A percentile compares a stretch with the other conserved stretches of the same genome.
Conservation (phyloP, 2,329 filamentous ascomycete genomes). For the Stromatinia cepivora region DNA sequence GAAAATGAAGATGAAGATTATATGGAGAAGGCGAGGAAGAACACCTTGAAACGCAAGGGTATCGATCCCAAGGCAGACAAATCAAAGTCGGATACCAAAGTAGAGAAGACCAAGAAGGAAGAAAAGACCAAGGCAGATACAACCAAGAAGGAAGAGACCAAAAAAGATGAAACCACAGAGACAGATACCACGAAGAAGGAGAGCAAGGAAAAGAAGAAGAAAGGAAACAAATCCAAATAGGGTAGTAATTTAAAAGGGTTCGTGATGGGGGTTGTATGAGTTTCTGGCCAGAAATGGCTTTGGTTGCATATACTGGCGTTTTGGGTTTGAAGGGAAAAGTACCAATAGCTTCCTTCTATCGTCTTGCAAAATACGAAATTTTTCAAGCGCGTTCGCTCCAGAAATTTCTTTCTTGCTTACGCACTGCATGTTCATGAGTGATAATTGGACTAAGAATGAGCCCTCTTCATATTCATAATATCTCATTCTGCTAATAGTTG, state of each 20-base stretch:
- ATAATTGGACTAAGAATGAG: not conserved
- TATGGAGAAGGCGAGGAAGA: slow-evolving; percentile 72
- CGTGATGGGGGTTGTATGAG: not conserved
- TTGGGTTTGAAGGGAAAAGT: slow-evolving; percentile 7
- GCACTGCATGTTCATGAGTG: not conserved
- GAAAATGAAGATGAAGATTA: slow-evolving; percentile 71
- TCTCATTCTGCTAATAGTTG: not conserved
- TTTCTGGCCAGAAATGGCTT: not conserved
- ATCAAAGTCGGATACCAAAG: slow-evolving; percentile 30
- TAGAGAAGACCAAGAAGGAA: slow-evolving; percentile 20
- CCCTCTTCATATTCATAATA: not conserved
- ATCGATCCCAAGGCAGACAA: slow-evolving; percentile 66
- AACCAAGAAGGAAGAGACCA: slow-evolving; percentile 12
- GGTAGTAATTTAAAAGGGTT: not conserved
- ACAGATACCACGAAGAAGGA: slow-evolving; percentile 2
- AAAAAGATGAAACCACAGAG: slow-evolving; percentile 5
- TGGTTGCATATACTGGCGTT: slow-evolving; percentile 16
- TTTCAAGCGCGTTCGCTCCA: not conserved
- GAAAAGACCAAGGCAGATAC: not conserved
- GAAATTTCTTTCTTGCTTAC: not conserved
- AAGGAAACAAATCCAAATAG: slow-evolving; percentile 19
- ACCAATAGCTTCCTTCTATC: slow-evolving; percentile 11
- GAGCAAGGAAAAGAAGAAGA: slow-evolving; percentile 22
- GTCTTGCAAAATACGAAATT: slow-evolving; percentile 7
- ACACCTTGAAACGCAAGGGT: slow-evolving; percentile 71